Percentiles rank a stretch among this genome's conserved stretches.
Evolutionary conservation across 768 basidiomycete species (phyloP).

Genomic region (Lanmaoa pseudosensibilis): DNA sequence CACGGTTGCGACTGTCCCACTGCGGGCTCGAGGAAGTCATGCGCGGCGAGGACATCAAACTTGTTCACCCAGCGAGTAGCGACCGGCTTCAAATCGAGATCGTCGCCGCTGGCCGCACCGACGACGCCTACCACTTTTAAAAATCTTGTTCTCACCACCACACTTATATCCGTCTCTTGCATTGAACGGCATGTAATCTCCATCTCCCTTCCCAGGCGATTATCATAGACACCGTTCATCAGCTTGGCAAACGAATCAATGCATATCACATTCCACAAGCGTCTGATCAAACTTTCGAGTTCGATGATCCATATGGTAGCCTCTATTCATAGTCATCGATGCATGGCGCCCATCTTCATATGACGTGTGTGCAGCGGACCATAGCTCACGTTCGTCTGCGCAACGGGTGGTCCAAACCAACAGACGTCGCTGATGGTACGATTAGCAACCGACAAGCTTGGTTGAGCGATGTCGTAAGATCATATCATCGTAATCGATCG

Average conservation of each 20-base stretch:
- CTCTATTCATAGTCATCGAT: no score
- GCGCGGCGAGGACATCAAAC: slow-evolving; percentile 19
- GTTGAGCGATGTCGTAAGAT: no score
- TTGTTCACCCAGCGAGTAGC: background rate
- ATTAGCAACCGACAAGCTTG: no score
- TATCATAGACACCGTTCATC: background rate
- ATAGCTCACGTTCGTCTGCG: no score
- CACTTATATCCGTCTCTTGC: background rate
- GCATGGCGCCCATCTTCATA: background rate
- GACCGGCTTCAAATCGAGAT: slow-evolving; percentile 3
- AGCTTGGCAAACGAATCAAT: background rate
- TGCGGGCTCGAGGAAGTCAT: slow-evolving; percentile 33
- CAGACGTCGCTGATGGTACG: no score
- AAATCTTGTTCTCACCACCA: background rate
- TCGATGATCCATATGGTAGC: background rate
- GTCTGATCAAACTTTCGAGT: background rate
- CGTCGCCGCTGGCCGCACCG: slow-evolving; percentile 1
- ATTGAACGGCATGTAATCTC: background rate
- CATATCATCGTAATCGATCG: no score
- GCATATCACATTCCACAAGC: no score
- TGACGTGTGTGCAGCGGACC: background rate
- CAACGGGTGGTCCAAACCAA: no score
- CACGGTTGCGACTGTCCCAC: slow-evolving; percentile 37
- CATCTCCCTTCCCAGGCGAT: background rate
- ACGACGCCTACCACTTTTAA: background rate